Percentiles rank a stretch among this genome's conserved stretches.
Conservation (phyloP, 225 moss, liverwort and hornwort species). For the Takakia lepidozioides region DNA sequence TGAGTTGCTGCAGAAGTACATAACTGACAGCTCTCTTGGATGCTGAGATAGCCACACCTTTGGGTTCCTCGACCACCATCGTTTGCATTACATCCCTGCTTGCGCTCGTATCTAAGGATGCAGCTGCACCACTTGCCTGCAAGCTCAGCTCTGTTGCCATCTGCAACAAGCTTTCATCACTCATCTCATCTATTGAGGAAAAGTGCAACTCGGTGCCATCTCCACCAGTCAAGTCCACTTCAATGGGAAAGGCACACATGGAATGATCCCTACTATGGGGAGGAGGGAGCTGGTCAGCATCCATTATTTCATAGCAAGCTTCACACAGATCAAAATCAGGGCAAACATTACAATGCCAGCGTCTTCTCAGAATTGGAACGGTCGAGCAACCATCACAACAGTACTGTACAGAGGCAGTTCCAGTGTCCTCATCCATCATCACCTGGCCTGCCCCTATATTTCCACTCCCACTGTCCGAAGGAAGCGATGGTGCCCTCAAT, state of each 20-base stretch:
- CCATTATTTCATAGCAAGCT: slow-evolving; percentile 98
- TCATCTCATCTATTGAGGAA: slow-evolving; percentile 96
- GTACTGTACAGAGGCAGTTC: slow-evolving; percentile 97
- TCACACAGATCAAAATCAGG: slow-evolving; percentile 99
- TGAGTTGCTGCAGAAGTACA: slow-evolving; percentile 84
- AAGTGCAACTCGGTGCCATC: slow-evolving; percentile 84
- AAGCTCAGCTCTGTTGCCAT: slow-evolving; percentile 99
- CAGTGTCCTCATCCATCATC: slow-evolving; percentile 89
- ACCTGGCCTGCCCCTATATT: slow-evolving; percentile 79
- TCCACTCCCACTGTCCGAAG: slow-evolving; percentile 79
- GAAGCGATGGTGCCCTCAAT: slow-evolving; percentile 68
- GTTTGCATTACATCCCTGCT: slow-evolving; percentile 37
- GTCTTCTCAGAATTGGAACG: slow-evolving; percentile 90
- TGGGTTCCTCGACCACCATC: slow-evolving; percentile 56
- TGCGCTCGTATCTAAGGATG: slow-evolving; percentile 44
- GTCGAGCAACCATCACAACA: slow-evolving; percentile 99
- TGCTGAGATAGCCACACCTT: slow-evolving; percentile 72
- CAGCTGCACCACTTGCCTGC: slow-evolving; percentile 68
- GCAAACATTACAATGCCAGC: slow-evolving; percentile 99
- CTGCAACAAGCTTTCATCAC: slow-evolving; percentile 97
- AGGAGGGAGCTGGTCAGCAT: slow-evolving; percentile 93
- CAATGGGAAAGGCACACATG: slow-evolving; percentile 91
- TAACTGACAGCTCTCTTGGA: slow-evolving; percentile 97
- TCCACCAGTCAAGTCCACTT: slow-evolving; percentile 72
- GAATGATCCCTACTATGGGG: slow-evolving; percentile 95